These are phyloP conservation scores for Caloboletus firmus DNA, from an alignment of 1,284 basidiomycete genomes.

Conservation along the genomic window DNA sequence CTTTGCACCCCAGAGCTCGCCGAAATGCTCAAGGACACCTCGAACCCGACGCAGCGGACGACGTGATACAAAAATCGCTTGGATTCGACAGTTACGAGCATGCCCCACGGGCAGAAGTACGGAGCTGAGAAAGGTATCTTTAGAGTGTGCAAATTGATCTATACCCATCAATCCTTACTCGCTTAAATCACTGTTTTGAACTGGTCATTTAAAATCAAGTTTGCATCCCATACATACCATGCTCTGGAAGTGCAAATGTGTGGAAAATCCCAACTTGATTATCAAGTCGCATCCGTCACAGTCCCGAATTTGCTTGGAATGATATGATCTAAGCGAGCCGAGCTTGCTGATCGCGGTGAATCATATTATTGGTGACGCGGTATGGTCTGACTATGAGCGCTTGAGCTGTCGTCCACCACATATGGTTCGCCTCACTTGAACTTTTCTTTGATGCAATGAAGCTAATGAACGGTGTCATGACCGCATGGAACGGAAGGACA, in stretches of 20 bases:
- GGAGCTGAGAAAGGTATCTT: constrained; percentile 2
- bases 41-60: constrained; percentile 83
- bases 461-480: not conserved
- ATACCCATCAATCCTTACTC: constrained; percentile 3
- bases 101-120: constrained; percentile 32
- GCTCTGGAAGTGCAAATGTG: not conserved
- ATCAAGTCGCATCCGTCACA: not conserved
- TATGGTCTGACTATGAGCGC: not conserved
- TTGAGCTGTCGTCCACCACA: not conserved
- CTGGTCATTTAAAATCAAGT: not conserved
- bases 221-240: not conserved
- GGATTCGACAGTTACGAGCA: constrained; percentile 71
- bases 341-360: not conserved
- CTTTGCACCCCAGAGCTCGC: constrained; percentile 56
- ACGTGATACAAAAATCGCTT: constrained; percentile 71
- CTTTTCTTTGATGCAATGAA: not conserved
- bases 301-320: not conserved
- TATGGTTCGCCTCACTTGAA: not conserved
- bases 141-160: not conserved
- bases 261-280: not conserved
- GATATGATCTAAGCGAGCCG: too few species aligned
- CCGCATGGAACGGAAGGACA: not conserved
- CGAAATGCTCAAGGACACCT: constrained; percentile 79
- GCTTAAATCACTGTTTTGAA: not conserved
- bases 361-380: not conserved